Conservation (phyloP, 805 yeast species). For the Yarrowia yakushimensis region DNA sequence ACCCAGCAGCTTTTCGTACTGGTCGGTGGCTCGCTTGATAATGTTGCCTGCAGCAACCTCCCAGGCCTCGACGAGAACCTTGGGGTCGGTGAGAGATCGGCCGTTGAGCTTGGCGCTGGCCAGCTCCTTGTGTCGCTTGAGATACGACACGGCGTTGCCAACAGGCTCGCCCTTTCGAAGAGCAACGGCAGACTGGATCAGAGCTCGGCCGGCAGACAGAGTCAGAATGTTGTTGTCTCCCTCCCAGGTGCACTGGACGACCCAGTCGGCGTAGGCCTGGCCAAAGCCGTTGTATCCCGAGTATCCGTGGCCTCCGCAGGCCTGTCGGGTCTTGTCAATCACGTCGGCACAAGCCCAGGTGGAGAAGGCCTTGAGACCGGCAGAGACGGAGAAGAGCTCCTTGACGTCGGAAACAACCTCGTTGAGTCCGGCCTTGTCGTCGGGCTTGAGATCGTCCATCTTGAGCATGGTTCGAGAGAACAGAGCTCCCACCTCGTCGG, state of each 20-base stretch:
- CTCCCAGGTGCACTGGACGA: conserved; percentile 98
- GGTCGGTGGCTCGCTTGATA: conserved; percentile 38
- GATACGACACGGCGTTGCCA: conserved; percentile 48
- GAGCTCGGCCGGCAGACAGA: conserved; percentile 77
- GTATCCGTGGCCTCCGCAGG: conserved; percentile 96
- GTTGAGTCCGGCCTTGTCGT: conserved; percentile 47
- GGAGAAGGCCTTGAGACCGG: conserved; percentile 80
- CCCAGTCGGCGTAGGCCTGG: conserved; percentile 86
- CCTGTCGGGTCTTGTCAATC: conserved; percentile 86
- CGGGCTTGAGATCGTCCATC: conserved; percentile 50
- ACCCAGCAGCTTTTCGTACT: conserved; percentile 31
- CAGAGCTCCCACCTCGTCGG: conserved; percentile 55
- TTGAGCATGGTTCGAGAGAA: conserved; percentile 44
- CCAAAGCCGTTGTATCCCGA: conserved; percentile 91
- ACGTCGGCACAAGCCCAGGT: conserved; percentile 81
- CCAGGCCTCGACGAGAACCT: conserved; percentile 39
- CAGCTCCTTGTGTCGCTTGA: conserved; percentile 34
- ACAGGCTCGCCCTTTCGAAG: conserved; percentile 45
- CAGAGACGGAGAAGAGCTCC: conserved; percentile 77
- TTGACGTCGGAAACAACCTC: conserved; percentile 58
- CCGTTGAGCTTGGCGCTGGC: conserved; percentile 28
- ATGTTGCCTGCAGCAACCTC: conserved; percentile 38
- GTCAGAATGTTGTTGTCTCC: conserved; percentile 90
- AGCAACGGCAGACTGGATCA: conserved; percentile 49
- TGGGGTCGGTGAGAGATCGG: conserved; percentile 34